Conservation (phyloP, 345 rosid species). For the Sapria himalayana region DNA sequence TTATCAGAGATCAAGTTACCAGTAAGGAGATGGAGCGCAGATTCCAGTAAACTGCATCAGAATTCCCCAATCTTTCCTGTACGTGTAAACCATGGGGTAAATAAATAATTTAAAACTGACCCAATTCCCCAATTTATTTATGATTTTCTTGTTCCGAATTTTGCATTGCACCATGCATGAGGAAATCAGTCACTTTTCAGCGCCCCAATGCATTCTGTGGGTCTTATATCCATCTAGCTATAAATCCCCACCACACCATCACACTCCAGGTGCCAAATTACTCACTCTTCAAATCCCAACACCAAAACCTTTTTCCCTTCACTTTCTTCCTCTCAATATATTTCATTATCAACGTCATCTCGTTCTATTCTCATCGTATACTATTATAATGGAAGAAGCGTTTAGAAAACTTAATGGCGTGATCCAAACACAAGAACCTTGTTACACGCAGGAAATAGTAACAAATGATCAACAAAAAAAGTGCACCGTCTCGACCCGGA, state of each 20-base stretch:
- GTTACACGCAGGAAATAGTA: constrained; percentile 5
- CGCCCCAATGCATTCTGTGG: neutral
- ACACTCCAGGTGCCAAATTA: constrained; percentile 8
- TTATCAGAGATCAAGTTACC: no score
- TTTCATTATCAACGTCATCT: no score
- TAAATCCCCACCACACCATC: constrained; percentile 5
- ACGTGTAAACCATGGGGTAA: no score
- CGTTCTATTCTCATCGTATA: no score
- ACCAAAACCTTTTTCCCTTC: neutral
- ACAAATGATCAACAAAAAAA: constrained; percentile 11
- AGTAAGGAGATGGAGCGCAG: no score
- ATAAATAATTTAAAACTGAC: no score
- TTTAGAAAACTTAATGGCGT: constrained; percentile 23
- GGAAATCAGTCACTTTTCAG: constrained; percentile 6
- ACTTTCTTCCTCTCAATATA: neutral
- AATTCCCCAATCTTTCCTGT: no score
- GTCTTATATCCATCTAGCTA: constrained; percentile 2
- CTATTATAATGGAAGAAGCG: constrained; percentile 38
- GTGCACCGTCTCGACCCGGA: constrained; percentile 15
- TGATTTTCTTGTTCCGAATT: constrained; percentile 3
- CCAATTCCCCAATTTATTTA: no score
- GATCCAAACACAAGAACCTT: constrained; percentile 7
- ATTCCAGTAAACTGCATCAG: no score
- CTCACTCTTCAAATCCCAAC: neutral
- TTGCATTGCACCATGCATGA: constrained; percentile 5